Evolutionary conservation across 768 basidiomycete species (phyloP).

Genomic region (Tephrocybe sp.): DNA sequence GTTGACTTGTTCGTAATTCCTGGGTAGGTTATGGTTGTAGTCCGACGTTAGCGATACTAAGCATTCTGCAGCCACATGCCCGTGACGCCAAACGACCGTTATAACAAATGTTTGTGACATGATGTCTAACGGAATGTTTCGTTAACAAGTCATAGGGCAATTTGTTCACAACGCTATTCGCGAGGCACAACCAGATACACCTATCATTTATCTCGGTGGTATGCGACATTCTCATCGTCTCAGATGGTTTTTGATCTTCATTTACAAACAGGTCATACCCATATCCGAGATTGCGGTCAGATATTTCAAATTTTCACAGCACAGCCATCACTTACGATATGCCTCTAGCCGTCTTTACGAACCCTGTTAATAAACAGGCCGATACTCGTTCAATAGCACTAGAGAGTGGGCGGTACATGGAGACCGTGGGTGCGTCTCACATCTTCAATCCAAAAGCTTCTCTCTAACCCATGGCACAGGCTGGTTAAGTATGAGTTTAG

Average conservation of each 20-base stretch:
- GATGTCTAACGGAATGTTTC: background rate
- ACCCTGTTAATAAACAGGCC: conserved; percentile 43
- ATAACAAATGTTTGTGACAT: conserved; percentile 51
- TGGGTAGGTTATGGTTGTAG: conserved; percentile 41
- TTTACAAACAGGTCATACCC: conserved; percentile 74
- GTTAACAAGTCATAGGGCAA: conserved; percentile 48
- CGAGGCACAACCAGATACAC: conserved; percentile 65
- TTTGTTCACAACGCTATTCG: conserved; percentile 73
- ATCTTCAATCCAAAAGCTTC: background rate
- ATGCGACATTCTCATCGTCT: background rate
- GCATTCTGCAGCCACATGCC: conserved; percentile 73
- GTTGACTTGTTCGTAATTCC: conserved; percentile 80
- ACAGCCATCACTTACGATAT: conserved; percentile 27
- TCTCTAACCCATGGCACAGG: background rate
- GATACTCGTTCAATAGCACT: conserved; percentile 75
- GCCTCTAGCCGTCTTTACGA: background rate
- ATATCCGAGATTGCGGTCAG: conserved; percentile 81
- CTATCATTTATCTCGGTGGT: conserved; percentile 83
- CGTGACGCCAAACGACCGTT: conserved; percentile 40
- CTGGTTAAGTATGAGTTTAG: background rate
- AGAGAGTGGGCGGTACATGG: conserved; percentile 90
- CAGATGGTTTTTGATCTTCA: too few species aligned
- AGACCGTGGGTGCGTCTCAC: conserved; percentile 66
- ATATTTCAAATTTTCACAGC: too few species aligned
- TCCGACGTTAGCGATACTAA: background rate